These are phyloP conservation scores for Penicillium dipodomyicola DNA, from an alignment of 495 filamentous ascomycete species.

Conservation along the genomic window DNA sequence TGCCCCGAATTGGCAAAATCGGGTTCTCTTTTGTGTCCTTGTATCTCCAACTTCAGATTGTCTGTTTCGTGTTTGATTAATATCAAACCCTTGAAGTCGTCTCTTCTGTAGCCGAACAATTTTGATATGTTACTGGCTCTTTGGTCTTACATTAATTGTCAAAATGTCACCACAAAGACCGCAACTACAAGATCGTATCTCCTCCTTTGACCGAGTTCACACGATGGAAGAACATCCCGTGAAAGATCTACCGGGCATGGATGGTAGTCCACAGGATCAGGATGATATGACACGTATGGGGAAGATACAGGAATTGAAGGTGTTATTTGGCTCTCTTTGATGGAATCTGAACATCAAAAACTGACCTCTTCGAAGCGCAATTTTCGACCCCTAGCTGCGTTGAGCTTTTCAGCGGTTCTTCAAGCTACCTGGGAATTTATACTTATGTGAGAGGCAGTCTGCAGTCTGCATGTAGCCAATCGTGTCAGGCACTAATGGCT, in stretches of 20 bases:
- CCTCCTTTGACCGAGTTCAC: not conserved
- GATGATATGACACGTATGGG: constrained; percentile 22
- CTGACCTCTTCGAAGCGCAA: constrained; percentile 13
- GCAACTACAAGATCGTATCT: not conserved
- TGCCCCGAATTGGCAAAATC: not conserved
- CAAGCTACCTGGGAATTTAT: constrained; percentile 29
- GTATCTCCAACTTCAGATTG: no score
- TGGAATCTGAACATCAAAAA: not conserved
- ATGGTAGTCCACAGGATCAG: constrained; percentile 4
- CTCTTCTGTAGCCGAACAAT: no score
- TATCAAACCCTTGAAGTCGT: no score
- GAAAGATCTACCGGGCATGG: not conserved
- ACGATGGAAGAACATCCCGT: not conserved
- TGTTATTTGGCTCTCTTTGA: not conserved
- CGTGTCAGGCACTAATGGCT: not conserved
- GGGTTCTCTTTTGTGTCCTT: no score
- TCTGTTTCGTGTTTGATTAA: not conserved
- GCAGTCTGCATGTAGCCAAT: no score
- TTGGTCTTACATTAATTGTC: not conserved
- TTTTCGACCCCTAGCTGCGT: constrained; percentile 22
- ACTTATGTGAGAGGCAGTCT: constrained; percentile 15
- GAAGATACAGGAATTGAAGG: constrained; percentile 21
- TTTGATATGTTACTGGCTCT: no score
- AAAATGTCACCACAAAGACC: not conserved
- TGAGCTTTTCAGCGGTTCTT: constrained; percentile 25